Evolutionary conservation across 352 stramenopile species (phyloP).

Genomic region (Globisporangium parvum): DNA sequence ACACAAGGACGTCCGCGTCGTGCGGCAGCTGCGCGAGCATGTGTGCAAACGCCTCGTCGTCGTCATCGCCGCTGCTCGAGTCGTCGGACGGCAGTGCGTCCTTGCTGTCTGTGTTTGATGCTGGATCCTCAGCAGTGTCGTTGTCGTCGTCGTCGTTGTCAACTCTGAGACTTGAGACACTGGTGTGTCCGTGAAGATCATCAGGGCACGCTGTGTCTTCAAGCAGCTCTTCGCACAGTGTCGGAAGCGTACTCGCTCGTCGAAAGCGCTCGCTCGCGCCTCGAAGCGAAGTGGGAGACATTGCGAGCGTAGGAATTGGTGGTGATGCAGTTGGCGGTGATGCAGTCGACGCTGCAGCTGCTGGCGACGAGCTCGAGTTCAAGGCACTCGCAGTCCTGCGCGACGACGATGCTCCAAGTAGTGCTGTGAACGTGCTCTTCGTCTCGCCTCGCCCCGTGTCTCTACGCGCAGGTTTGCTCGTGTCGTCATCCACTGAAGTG

Average conservation of each 20-base stretch:
- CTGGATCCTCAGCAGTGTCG: too few relatives aligned
- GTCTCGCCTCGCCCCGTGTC: conserved; percentile 2
- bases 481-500: neutral
- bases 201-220: conserved; percentile 2
- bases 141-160: neutral
- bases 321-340: too few relatives aligned
- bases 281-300: neutral
- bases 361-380: neutral
- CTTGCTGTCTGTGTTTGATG: too few relatives aligned
- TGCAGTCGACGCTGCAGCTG: too few relatives aligned
- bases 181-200: neutral
- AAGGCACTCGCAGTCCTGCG: neutral
- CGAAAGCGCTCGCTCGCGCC: conserved; percentile 3
- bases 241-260: conserved; percentile 5
- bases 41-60: conserved; percentile 5
- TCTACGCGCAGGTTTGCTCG: neutral
- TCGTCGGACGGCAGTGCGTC: neutral
- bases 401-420: neutral
- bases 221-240: conserved; percentile 5
- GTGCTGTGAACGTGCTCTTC: conserved; percentile 11
- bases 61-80: conserved; percentile 1
- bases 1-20: conserved; percentile 3
- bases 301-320: too few relatives aligned
- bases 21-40: conserved; percentile 8
- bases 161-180: neutral